phyloP scores from a whole-genome alignment of 805 yeast genomes.

The Pichia scutulata region DNA sequence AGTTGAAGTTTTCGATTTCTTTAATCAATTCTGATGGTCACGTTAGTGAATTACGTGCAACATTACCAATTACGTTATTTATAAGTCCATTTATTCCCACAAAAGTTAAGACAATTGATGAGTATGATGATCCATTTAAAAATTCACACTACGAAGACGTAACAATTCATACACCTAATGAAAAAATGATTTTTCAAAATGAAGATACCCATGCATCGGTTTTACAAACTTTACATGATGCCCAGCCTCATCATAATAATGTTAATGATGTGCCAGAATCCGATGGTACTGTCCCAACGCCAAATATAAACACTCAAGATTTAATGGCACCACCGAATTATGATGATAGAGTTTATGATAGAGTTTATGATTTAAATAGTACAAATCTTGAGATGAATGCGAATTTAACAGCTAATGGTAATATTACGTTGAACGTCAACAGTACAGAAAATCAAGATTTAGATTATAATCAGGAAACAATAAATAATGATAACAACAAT shows the following conservation, averaged over 20 bases:
- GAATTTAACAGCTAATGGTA: background rate
- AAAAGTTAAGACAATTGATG: slow-evolving; percentile 34
- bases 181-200: slow-evolving; percentile 21
- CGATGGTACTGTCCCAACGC: slow-evolving; percentile 9
- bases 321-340: slow-evolving; percentile 81
- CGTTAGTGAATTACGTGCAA: slow-evolving; percentile 83
- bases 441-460: background rate
- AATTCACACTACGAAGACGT: slow-evolving; percentile 22
- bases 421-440: background rate
- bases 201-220: slow-evolving; percentile 12
- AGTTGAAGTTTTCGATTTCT: slow-evolving; percentile 72
- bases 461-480: background rate
- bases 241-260: background rate
- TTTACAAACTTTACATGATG: background rate
- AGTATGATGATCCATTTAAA: slow-evolving; percentile 20
- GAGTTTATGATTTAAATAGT: slow-evolving; percentile 34
- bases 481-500: background rate
- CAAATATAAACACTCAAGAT: slow-evolving; percentile 29
- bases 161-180: slow-evolving; percentile 21
- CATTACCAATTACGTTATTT: slow-evolving; percentile 59
- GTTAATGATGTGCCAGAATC: slow-evolving; percentile 1
- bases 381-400: slow-evolving; percentile 20
- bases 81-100: slow-evolving; percentile 71
- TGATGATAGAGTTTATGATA: slow-evolving; percentile 73
- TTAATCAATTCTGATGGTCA: slow-evolving; percentile 87